Evolutionary conservation across 306 rosid species (phyloP).

Genomic region (Erythrophleum fordii): DNA sequence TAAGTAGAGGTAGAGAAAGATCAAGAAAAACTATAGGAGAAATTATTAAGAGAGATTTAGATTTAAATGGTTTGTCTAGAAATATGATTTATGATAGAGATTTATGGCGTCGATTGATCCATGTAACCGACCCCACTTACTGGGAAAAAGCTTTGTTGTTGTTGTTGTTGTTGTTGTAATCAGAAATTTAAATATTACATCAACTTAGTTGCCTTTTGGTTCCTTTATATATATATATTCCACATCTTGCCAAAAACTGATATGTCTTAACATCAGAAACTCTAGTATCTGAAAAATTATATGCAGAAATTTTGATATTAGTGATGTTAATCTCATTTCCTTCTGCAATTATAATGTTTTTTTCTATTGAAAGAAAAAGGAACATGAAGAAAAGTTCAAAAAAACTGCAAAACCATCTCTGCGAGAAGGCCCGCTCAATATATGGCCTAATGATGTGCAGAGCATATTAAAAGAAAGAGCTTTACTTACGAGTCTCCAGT

Average conservation of each 20-base stretch:
- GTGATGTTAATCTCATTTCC: not conserved
- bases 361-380: not conserved
- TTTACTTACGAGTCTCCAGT: slow-evolving; percentile 82
- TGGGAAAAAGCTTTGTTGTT: too few relatives aligned
- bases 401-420: not conserved
- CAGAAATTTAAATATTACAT: slow-evolving; percentile 5
- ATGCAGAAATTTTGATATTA: not conserved
- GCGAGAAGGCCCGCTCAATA: not conserved
- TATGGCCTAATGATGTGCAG: slow-evolving; percentile 9
- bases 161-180: too few relatives aligned
- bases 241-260: not conserved
- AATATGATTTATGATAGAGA: too few relatives aligned
- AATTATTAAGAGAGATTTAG: too few relatives aligned
- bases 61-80: too few relatives aligned
- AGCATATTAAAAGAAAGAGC: slow-evolving; percentile 36
- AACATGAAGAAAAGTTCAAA: not conserved
- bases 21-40: too few relatives aligned
- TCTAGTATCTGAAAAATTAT: not conserved
- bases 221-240: not conserved
- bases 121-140: too few relatives aligned
- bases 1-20: too few relatives aligned
- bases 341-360: not conserved
- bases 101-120: too few relatives aligned
- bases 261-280: slow-evolving; percentile 9
- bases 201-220: slow-evolving; percentile 10